Percentiles rank a stretch among this genome's conserved stretches.
Conservation (phyloP, 805 yeast species). For the Saccharomycopsis schoenii region DNA sequence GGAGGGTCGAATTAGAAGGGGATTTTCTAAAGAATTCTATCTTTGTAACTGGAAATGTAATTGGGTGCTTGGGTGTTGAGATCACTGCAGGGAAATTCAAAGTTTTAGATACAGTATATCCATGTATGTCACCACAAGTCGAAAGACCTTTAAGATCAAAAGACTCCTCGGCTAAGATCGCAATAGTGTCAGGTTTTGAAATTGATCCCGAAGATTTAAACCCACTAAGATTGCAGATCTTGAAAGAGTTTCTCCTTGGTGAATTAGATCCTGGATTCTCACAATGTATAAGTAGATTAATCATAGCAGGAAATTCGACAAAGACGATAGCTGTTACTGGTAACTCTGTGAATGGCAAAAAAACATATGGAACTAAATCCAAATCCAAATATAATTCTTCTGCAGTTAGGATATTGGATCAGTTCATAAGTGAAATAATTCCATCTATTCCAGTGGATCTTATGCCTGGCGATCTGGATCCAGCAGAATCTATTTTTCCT, state of each 20-base stretch:
- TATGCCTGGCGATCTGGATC: slow-evolving; percentile 82
- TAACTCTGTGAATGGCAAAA: slow-evolving; percentile 22
- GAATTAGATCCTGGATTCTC: slow-evolving; percentile 37
- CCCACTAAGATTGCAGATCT: slow-evolving; percentile 40
- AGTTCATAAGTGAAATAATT: slow-evolving; percentile 45
- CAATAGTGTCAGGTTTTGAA: slow-evolving; percentile 69
- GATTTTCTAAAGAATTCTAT: slow-evolving; percentile 42
- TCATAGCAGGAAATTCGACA: slow-evolving; percentile 69
- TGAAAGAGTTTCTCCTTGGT: slow-evolving; percentile 66
- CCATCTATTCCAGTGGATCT: slow-evolving; percentile 58
- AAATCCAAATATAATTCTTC: slow-evolving; percentile 40
- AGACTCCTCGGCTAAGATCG: slow-evolving; percentile 36
- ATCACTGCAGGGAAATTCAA: slow-evolving; percentile 74
- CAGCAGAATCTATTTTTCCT: slow-evolving; percentile 76
- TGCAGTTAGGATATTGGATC: slow-evolving; percentile 47
- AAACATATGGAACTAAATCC: slow-evolving; percentile 40
- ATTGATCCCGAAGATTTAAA: slow-evolving; percentile 34
- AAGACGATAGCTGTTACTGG: slow-evolving; percentile 21
- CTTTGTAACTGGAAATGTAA: slow-evolving; percentile 81
- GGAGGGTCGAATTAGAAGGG: slow-evolving; percentile 63
- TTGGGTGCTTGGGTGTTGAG: slow-evolving; percentile 83
- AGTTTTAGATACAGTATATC: slow-evolving; percentile 70
- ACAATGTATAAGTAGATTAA: slow-evolving; percentile 36
- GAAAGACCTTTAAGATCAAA: slow-evolving; percentile 23
- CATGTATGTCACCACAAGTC: slow-evolving; percentile 51